A percentile compares a stretch with the other conserved stretches of the same genome.
Conservation (phyloP, 139 green algal genomes). For the Micractinium sp. region DNA sequence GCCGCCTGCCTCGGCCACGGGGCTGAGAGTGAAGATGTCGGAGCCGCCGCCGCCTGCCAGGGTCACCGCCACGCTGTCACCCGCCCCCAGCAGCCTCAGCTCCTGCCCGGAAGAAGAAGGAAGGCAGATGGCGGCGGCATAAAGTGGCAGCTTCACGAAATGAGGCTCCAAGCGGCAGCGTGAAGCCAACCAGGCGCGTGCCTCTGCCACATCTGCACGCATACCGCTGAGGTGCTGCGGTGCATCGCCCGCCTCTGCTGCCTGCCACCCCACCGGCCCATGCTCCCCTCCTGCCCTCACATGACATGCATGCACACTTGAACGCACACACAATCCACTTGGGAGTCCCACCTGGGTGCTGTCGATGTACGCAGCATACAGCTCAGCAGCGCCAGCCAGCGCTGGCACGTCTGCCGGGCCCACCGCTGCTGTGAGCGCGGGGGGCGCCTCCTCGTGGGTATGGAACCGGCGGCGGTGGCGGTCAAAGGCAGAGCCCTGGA, state of each 20-base stretch:
- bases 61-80: not conserved
- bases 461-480: slow-evolving; percentile 73
- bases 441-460: slow-evolving; percentile 54
- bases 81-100: slow-evolving; percentile 4
- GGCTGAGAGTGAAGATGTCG: slow-evolving; percentile 48
- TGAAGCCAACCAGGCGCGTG: too few species aligned
- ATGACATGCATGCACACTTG: too few species aligned
- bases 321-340: too few species aligned
- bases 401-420: slow-evolving; percentile 58
- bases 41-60: slow-evolving; percentile 16
- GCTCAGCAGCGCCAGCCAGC: not conserved
- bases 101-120: not conserved
- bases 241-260: too few species aligned
- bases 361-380: slow-evolving; percentile 23
- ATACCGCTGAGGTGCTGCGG: too few species aligned
- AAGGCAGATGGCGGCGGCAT: not conserved
- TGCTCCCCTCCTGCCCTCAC: too few species aligned
- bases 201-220: too few species aligned
- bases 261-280: too few species aligned
- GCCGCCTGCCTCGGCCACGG: slow-evolving; percentile 23
- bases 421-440: slow-evolving; percentile 31
- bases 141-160: too few species aligned
- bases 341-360: too few species aligned
- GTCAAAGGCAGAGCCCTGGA: slow-evolving; percentile 85
- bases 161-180: too few species aligned